Evolutionary conservation across 768 basidiomycete species (phyloP).

Genomic region (Neoboletus subvelutipes): DNA sequence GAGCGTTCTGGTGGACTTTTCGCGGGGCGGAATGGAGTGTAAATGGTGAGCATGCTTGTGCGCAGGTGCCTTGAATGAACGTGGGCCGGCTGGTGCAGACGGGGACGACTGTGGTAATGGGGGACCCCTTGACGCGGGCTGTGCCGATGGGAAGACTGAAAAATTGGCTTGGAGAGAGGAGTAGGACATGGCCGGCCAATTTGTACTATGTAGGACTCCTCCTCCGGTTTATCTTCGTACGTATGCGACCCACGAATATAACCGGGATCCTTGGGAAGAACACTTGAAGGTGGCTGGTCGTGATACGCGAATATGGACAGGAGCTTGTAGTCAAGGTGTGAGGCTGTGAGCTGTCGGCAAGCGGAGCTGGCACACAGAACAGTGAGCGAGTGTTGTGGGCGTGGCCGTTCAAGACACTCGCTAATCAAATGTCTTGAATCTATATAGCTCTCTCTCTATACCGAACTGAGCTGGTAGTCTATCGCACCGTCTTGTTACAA

Average conservation of each 20-base stretch:
- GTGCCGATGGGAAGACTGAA: constrained; percentile 15
- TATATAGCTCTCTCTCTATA: background rate
- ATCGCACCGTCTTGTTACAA: no score
- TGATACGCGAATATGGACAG: constrained; percentile 2
- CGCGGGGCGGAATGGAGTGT: constrained; percentile 81
- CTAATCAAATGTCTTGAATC: background rate
- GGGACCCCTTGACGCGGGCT: constrained; percentile 3
- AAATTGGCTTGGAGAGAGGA: constrained; percentile 27
- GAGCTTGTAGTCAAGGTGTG: background rate
- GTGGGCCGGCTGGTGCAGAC: constrained; percentile 12
- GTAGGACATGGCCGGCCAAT: constrained; percentile 28
- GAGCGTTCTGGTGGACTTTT: constrained; percentile 85
- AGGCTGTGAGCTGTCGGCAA: no score
- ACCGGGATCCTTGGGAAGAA: background rate
- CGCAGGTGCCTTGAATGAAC: constrained; percentile 65
- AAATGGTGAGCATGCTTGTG: constrained; percentile 89
- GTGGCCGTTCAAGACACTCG: background rate
- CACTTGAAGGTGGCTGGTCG: background rate
- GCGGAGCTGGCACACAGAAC: background rate
- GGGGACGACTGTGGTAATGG: constrained; percentile 15
- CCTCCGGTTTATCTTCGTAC: constrained; percentile 26
- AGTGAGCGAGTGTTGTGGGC: no score
- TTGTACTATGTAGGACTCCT: background rate
- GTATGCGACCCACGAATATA: background rate
- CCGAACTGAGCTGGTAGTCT: no score